Conservation (phyloP, 2,329 filamentous ascomycete species). For the Hypoxylon sp. region DNA sequence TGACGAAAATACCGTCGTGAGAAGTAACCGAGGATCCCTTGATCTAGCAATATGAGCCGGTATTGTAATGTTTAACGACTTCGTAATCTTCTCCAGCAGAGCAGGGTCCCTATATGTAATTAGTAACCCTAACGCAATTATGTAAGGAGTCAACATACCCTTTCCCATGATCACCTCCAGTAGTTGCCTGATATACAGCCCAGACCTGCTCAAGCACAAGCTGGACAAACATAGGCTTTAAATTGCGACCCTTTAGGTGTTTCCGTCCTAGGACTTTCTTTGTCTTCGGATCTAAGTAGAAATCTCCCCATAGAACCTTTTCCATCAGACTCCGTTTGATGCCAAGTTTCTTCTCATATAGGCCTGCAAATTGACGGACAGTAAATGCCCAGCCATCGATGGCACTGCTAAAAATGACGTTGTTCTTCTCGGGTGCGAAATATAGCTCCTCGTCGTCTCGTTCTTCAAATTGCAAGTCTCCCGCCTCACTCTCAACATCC, state of each 20-base stretch:
- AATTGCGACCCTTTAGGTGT: slow-evolving; percentile 89
- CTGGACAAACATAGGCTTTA: slow-evolving; percentile 99
- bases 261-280: slow-evolving; percentile 92
- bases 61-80: slow-evolving; percentile 86
- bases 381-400: slow-evolving; percentile 99
- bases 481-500: slow-evolving; percentile 67
- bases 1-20: slow-evolving; percentile 87
- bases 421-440: slow-evolving; percentile 98
- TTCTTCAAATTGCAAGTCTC: slow-evolving; percentile 83
- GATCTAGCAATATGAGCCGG: slow-evolving; percentile 88
- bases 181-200: slow-evolving; percentile 94
- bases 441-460: slow-evolving; percentile 97
- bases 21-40: slow-evolving; percentile 83
- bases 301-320: slow-evolving; percentile 97
- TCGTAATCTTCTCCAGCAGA: slow-evolving; percentile 93
- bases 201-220: slow-evolving; percentile 95
- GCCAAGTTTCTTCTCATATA: slow-evolving; percentile 97
- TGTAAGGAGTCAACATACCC: slow-evolving; percentile 69
- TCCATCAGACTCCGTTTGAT: slow-evolving; percentile 91
- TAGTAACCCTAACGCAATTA: slow-evolving; percentile 8
- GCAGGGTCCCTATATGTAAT: slow-evolving; percentile 73
- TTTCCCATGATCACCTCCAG: slow-evolving; percentile 83
- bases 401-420: slow-evolving; percentile 98
- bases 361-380: slow-evolving; percentile 88
- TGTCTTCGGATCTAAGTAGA: slow-evolving; percentile 95